Evolutionary conservation across 2,329 filamentous ascomycete genomes (phyloP), one percentile per base, ranked within the genome.

Genomic region (Neonectria ditissima): DNA sequence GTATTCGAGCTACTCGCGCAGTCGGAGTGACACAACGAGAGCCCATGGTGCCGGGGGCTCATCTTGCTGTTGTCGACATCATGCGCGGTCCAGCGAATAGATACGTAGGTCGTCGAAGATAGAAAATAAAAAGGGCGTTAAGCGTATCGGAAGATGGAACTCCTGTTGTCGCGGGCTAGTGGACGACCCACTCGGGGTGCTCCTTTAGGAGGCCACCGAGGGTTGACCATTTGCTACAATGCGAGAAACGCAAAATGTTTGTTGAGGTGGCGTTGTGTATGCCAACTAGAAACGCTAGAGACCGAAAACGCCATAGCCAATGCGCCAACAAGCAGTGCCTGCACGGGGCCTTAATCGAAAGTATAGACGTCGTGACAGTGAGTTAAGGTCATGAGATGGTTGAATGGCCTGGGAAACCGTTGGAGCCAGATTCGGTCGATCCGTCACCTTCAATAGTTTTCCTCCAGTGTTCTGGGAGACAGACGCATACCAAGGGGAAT

Each of bases 401-500:
- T 30, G 72, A 69, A 20, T 71, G 70, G 37, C 62, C 57, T 41
- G 66, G 62, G 55, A 73, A 72, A n/a, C 68, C 74, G 56, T 72
- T 84, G 13, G 87, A 89, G 58, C 83, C 85, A 10, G 86, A 85
- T 74, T 91, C 89, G 4, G 89, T 90, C 28, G 89, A 91, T 32
- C 87, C 86, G 74, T 97, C 94, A 63, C 94, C 93, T 68, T 98
- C 95, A 72, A 98, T 97, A 2, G 95, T 98, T 81, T 96, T 97
- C 75, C 91, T 89, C 95, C 95, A 99, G 79, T 97, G 94, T 75
- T 97, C 92, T 26, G 95, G 96, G 32, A 97, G 83, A 79, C 96
- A 98, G 44, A 98, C 93, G 76, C 95, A 99, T 53, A 99, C 95
- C 67, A 99, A 85, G 47, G 96, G 96, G 85, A 98, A 98, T 32